phyloP scores from a whole-genome alignment of 306 rosid species.

The Prunus davidiana region DNA sequence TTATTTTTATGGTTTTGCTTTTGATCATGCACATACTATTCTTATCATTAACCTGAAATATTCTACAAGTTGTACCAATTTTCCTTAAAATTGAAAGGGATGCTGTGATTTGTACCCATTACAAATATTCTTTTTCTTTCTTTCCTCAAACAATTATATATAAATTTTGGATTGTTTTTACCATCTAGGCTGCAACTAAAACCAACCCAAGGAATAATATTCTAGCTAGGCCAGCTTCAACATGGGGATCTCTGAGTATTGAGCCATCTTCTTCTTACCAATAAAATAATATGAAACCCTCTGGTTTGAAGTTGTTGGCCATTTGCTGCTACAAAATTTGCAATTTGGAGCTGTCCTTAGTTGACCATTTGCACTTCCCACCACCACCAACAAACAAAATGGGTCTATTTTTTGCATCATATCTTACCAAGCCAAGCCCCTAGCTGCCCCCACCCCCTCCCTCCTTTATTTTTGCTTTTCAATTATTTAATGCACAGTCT shows the following conservation, averaged over 20 bases:
- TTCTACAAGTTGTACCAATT: no score
- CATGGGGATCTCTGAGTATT: background rate
- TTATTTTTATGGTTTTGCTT: background rate
- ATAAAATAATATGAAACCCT: background rate
- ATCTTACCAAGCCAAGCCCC: background rate
- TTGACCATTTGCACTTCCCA: conserved; percentile 5
- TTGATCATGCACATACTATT: background rate
- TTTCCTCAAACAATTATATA: no score
- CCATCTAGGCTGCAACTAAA: background rate
- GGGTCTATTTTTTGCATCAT: background rate
- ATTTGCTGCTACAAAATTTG: background rate
- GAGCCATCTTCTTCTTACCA: background rate
- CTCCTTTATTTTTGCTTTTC: no score
- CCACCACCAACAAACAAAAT: background rate
- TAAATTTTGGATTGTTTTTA: conserved; percentile 2
- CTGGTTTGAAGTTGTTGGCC: background rate
- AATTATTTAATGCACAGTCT: background rate
- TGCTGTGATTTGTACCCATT: no score
- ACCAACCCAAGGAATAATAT: conserved; percentile 7
- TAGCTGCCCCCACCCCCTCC: background rate
- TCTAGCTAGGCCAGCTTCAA: background rate
- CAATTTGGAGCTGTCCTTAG: conserved; percentile 11
- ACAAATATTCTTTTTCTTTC: no score
- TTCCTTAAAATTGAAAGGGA: no score
- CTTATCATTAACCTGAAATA: background rate